A percentile compares a stretch with the other conserved stretches of the same genome.
Evolutionary conservation across 1,284 basidiomycete species (phyloP).

Genomic region (Malassezia restricta): DNA sequence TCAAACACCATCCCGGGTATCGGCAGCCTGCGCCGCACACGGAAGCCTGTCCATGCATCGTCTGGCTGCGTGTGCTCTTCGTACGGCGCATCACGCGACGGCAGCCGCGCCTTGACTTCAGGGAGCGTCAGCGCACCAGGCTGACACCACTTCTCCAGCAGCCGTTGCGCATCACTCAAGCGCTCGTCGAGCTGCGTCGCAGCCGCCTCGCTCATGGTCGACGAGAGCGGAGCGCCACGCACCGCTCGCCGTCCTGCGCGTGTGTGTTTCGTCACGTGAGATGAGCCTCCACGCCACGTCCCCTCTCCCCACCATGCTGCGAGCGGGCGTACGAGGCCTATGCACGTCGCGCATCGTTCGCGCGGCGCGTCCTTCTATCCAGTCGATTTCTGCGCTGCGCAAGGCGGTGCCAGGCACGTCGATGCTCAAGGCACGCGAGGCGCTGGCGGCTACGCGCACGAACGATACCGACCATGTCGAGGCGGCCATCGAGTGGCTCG

Average conservation of each 20-base stretch:
- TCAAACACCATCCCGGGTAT: constrained; percentile 33
- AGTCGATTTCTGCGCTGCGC: constrained; percentile 73
- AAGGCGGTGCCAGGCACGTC: constrained; percentile 61
- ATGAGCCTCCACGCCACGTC: background rate
- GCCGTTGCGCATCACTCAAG: constrained; percentile 11
- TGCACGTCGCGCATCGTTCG: background rate
- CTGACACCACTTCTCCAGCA: constrained; percentile 14
- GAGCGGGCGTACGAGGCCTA: background rate
- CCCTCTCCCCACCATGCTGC: background rate
- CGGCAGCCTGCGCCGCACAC: constrained; percentile 28
- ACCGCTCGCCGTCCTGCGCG: background rate
- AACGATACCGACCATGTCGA: constrained; percentile 58
- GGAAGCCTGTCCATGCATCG: constrained; percentile 32
- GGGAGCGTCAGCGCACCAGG: constrained; percentile 15
- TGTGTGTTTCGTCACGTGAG: background rate
- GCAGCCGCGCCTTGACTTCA: constrained; percentile 15
- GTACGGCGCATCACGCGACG: constrained; percentile 32
- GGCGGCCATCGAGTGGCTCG: constrained; percentile 66
- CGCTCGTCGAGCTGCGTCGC: constrained; percentile 5
- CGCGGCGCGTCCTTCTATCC: constrained; percentile 49
- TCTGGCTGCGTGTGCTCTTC: constrained; percentile 25
- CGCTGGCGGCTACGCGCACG: constrained; percentile 55
- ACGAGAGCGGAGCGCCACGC: background rate
- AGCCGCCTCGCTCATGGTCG: constrained; percentile 7
- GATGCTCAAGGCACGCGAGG: constrained; percentile 76